Conservation (phyloP, 768 basidiomycete species). For the Kwoniella europaea region DNA sequence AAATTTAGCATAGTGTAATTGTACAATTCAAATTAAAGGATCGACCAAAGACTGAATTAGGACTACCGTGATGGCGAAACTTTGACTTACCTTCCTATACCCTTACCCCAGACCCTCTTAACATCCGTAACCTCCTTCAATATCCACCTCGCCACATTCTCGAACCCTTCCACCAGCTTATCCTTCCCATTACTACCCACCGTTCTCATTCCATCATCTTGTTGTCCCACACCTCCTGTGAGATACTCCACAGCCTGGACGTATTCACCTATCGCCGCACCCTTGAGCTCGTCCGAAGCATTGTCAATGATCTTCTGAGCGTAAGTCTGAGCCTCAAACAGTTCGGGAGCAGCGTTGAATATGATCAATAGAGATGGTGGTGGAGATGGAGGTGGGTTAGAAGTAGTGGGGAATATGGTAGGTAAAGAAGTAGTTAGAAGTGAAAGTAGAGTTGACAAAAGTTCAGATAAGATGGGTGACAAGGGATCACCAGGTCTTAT, state of each 20-base stretch:
- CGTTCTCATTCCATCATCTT: slow-evolving; percentile 9
- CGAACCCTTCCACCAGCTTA: slow-evolving; percentile 45
- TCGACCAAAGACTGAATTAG: too few relatives aligned
- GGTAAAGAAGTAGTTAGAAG: slow-evolving; percentile 18
- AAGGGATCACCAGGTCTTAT: slow-evolving; percentile 27
- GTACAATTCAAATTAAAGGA: too few relatives aligned
- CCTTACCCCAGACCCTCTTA: slow-evolving; percentile 42
- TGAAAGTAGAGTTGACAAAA: slow-evolving; percentile 29
- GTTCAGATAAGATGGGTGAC: slow-evolving; percentile 28
- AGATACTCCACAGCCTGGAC: slow-evolving; percentile 39
- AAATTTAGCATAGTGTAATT: too few relatives aligned
- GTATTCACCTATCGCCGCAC: slow-evolving; percentile 52
- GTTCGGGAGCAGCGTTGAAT: slow-evolving; percentile 27
- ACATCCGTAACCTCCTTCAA: slow-evolving; percentile 46
- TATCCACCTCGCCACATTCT: slow-evolving; percentile 54
- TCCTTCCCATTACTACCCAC: slow-evolving; percentile 31
- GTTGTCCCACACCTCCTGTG: slow-evolving; percentile 39
- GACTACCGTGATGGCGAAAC: too few relatives aligned
- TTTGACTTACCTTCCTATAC: slow-evolving; percentile 46
- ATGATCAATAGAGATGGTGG: slow-evolving; percentile 44
- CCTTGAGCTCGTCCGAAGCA: slow-evolving; percentile 51
- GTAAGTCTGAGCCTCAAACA: slow-evolving; percentile 26
- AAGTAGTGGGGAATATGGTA: slow-evolving; percentile 45
- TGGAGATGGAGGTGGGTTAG: slow-evolving; percentile 30
- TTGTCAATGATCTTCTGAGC: slow-evolving; percentile 29